phyloP scores from a whole-genome alignment of 2,329 filamentous ascomycete species.

The Sporothrix inflata region DNA sequence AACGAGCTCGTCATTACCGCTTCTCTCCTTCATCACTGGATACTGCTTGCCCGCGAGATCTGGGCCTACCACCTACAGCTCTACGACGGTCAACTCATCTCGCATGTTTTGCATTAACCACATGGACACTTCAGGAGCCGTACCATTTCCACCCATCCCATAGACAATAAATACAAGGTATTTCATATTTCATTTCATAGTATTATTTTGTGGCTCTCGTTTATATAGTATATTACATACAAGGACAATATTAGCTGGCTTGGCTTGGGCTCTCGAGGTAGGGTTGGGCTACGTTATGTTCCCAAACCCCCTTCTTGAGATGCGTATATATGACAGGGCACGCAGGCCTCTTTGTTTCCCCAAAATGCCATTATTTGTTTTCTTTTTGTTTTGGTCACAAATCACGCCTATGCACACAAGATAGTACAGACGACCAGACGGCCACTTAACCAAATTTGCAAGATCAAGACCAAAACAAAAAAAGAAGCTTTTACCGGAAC shows the following conservation, averaged over 20 bases:
- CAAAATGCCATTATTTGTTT: background rate
- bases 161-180: background rate
- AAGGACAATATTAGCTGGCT: slow-evolving; percentile 17
- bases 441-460: too few species aligned
- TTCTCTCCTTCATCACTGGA: too few species aligned
- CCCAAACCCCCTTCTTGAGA: background rate
- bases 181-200: background rate
- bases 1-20: too few species aligned
- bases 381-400: background rate
- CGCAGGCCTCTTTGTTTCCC: background rate
- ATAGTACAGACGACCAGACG: background rate
- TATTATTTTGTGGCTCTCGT: slow-evolving; percentile 1
- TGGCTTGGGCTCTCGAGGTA: background rate
- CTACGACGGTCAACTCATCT: too few species aligned
- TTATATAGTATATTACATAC: slow-evolving; percentile 21
- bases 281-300: background rate
- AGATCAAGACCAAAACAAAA: background rate
- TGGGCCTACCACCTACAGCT: too few species aligned
- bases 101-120: too few species aligned
- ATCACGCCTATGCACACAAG: background rate
- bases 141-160: background rate
- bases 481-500: slow-evolving; percentile 43
- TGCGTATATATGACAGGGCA: background rate
- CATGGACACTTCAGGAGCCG: too few species aligned
- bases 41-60: too few species aligned